Evolutionary conservation across 2,329 filamentous ascomycete species (phyloP).

Genomic region (Aureobasidium mangrovei): DNA sequence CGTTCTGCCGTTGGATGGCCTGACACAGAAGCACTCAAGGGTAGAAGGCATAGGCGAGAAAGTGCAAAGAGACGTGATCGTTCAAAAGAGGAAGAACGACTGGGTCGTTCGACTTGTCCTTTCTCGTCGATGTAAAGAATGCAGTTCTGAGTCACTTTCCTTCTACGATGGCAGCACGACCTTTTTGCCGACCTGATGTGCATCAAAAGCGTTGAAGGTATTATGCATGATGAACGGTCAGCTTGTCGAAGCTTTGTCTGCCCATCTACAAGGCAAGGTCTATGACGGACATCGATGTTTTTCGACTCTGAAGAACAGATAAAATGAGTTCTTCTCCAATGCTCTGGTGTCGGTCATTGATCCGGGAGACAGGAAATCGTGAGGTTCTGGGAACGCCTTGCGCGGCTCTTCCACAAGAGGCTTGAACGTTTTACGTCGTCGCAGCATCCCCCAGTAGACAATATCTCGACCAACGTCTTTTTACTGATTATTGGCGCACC

Average conservation of each 20-base stretch:
- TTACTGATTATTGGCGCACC: background rate
- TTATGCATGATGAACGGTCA: slow-evolving; percentile 1
- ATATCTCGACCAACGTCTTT: slow-evolving; percentile 10
- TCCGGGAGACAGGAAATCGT: background rate
- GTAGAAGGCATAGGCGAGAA: background rate
- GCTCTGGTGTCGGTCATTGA: background rate
- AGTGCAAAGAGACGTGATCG: background rate
- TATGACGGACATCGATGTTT: background rate
- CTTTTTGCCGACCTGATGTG: background rate
- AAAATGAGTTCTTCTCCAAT: background rate
- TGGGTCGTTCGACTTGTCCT: background rate
- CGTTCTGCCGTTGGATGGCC: background rate
- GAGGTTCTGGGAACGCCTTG: background rate
- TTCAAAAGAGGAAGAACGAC: background rate
- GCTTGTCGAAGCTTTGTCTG: slow-evolving; percentile 1
- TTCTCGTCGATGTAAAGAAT: background rate
- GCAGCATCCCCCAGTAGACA: background rate
- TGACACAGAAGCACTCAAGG: background rate
- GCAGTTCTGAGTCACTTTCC: background rate
- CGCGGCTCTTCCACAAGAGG: background rate
- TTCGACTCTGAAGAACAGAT: background rate
- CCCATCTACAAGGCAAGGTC: too few species aligned
- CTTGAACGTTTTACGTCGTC: background rate
- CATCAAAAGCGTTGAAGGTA: background rate
- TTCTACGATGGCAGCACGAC: background rate